A percentile compares a stretch with the other conserved stretches of the same genome.
Evolutionary conservation across 192 early-diverging fungal species (phyloP).

Genomic region (Piromyces finnis): DNA sequence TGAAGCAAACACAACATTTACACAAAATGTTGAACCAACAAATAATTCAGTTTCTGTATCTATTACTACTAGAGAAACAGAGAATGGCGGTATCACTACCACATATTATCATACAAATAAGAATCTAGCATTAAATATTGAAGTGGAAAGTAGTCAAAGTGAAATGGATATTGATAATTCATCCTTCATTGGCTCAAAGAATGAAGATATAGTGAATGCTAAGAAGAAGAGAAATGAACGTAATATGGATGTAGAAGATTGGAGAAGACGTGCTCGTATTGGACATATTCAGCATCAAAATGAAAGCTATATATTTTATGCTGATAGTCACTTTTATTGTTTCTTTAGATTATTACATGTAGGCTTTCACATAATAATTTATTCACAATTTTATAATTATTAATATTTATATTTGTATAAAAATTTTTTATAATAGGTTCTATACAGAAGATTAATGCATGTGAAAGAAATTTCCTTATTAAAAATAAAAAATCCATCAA

Average conservation of each 20-base stretch:
- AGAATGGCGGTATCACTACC: not conserved
- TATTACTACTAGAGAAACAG: not conserved
- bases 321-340: slow-evolving; percentile 68
- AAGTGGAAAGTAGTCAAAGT: not conserved
- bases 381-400: too few relatives aligned
- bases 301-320: slow-evolving; percentile 53
- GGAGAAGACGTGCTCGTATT: not conserved
- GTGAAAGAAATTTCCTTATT: not conserved
- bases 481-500: not conserved
- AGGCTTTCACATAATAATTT: too few relatives aligned
- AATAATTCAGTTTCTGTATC: not conserved
- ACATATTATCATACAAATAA: not conserved
- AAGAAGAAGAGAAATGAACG: not conserved
- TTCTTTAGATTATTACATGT: slow-evolving; percentile 79
- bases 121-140: not conserved
- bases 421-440: not conserved
- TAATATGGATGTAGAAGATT: not conserved
- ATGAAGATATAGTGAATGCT: not conserved
- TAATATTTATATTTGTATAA: too few relatives aligned
- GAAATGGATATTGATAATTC: not conserved
- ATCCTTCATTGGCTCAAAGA: not conserved
- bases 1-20: not conserved
- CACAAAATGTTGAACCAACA: not conserved
- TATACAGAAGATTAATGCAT: not conserved
- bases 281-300: not conserved